phyloP scores from a whole-genome alignment of 2,329 filamentous ascomycete genomes.

The Fusarium sp. region DNA sequence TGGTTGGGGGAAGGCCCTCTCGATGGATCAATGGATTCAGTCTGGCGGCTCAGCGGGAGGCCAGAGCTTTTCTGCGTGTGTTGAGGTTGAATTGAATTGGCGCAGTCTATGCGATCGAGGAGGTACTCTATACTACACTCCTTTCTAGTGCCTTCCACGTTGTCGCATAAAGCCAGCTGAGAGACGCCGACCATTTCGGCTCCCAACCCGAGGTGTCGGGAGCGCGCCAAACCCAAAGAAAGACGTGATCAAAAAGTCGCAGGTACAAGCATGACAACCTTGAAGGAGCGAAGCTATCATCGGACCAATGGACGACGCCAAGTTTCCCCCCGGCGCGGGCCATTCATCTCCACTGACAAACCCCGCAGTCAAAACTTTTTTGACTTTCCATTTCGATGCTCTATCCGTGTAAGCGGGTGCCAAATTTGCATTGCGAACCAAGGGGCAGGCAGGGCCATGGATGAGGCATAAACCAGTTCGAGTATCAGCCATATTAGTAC shows the following conservation, averaged over 20 bases:
- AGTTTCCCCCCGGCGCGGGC: slow-evolving; percentile 34
- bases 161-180: not conserved
- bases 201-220: not conserved
- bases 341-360: slow-evolving; percentile 24
- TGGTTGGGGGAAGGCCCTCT: slow-evolving; percentile 16
- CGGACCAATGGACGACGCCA: slow-evolving; percentile 41
- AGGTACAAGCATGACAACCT: slow-evolving; percentile 27
- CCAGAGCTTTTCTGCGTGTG: not conserved
- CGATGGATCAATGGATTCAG: slow-evolving; percentile 27
- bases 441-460: slow-evolving; percentile 1
- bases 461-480: slow-evolving; percentile 29
- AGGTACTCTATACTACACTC: slow-evolving; percentile 1
- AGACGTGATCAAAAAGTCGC: slow-evolving; percentile 3
- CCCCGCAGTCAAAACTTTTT: slow-evolving; percentile 42
- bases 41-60: slow-evolving; percentile 37
- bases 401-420: slow-evolving; percentile 10
- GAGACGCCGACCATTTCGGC: not conserved
- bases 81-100: not conserved
- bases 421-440: slow-evolving; percentile 3
- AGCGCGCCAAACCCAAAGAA: not conserved
- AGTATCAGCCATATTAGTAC: slow-evolving; percentile 31
- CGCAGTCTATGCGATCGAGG: not conserved
- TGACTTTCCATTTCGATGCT: not conserved
- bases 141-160: not conserved
- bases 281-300: slow-evolving; percentile 20